A percentile compares a stretch with the other conserved stretches of the same genome.
phyloP scores from a whole-genome alignment of 768 basidiomycete genomes.

The Boletales sp. region DNA sequence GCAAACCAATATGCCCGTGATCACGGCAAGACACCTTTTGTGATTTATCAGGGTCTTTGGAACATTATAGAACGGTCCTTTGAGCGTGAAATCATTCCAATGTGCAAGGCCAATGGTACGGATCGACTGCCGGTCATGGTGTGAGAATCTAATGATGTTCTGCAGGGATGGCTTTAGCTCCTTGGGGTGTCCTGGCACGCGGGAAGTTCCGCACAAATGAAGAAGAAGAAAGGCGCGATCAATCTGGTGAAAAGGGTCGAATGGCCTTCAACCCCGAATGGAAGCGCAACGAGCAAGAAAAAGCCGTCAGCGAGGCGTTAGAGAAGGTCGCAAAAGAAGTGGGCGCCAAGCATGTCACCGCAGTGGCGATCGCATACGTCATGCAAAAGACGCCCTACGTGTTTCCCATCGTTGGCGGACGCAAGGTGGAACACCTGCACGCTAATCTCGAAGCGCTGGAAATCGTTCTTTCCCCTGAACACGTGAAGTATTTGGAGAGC shows the following conservation, averaged over 20 bases:
- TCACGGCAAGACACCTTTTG: conserved; percentile 43
- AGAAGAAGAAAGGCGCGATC: conserved; percentile 28
- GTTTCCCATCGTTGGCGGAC: conserved; percentile 50
- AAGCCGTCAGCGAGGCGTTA: conserved; percentile 39
- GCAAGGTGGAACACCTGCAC: conserved; percentile 49
- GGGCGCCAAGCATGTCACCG: conserved; percentile 44
- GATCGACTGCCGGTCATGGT: neutral
- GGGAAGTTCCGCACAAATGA: conserved; percentile 32
- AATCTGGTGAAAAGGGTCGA: conserved; percentile 28
- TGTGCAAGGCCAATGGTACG: conserved; percentile 26
- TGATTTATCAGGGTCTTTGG: conserved; percentile 42
- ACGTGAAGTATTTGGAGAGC: conserved; percentile 44
- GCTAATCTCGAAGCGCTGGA: conserved; percentile 50
- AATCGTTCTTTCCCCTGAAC: conserved; percentile 41
- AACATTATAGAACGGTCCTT: conserved; percentile 35
- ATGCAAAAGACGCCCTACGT: conserved; percentile 52
- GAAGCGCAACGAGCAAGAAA: conserved; percentile 46
- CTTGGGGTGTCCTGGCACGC: conserved; percentile 33
- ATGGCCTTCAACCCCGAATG: conserved; percentile 30
- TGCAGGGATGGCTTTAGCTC: conserved; percentile 33
- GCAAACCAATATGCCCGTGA: conserved; percentile 41
- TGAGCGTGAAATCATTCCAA: conserved; percentile 43
- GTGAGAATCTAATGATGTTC: neutral
- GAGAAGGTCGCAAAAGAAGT: conserved; percentile 50
- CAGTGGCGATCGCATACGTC: conserved; percentile 45